phyloP scores from a whole-genome alignment of 2,329 filamentous ascomycete species.

The Neofusicoccum kwambonambiense region DNA sequence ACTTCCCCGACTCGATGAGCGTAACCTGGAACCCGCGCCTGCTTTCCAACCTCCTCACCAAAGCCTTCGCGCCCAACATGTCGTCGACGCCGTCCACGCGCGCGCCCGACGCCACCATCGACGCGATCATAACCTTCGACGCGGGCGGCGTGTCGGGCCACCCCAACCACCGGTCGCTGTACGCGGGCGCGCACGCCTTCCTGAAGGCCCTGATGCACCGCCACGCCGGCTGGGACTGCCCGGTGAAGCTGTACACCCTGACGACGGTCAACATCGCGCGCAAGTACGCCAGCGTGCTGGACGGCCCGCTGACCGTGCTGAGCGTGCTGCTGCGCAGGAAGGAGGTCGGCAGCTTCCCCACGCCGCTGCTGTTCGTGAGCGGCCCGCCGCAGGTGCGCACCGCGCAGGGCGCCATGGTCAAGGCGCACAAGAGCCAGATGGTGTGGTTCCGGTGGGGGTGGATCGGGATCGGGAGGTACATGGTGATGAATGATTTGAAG shows the following conservation, averaged over 20 bases:
- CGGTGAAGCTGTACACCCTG: conserved; percentile 83
- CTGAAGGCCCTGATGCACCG: conserved; percentile 64
- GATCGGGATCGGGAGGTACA: conserved; percentile 88
- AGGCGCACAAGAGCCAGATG: conserved; percentile 94
- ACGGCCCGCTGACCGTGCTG: conserved; percentile 69
- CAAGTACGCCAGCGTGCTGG: conserved; percentile 79
- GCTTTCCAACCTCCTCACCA: conserved; percentile 68
- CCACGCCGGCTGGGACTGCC: conserved; percentile 64
- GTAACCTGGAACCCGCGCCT: conserved; percentile 69
- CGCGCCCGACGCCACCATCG: conserved; percentile 60
- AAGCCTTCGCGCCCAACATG: conserved; percentile 70
- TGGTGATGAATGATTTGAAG: conserved; percentile 88
- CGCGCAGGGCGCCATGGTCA: conserved; percentile 84
- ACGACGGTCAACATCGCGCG: conserved; percentile 68
- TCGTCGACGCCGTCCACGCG: conserved; percentile 40
- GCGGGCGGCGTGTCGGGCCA: conserved; percentile 77
- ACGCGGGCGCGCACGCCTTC: conserved; percentile 76
- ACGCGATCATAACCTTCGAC: conserved; percentile 90
- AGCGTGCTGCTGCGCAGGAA: conserved; percentile 50
- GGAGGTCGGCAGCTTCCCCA: conserved; percentile 55
- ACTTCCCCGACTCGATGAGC: conserved; percentile 90
- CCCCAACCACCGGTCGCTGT: conserved; percentile 89
- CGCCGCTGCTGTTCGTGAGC: conserved; percentile 69
- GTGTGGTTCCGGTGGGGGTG: conserved; percentile 97
- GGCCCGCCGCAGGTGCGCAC: conserved; percentile 61